Base-by-base conservation (phyloP, 2,329 filamentous ascomycete genomes). In the Fusarium sp. region DNA sequence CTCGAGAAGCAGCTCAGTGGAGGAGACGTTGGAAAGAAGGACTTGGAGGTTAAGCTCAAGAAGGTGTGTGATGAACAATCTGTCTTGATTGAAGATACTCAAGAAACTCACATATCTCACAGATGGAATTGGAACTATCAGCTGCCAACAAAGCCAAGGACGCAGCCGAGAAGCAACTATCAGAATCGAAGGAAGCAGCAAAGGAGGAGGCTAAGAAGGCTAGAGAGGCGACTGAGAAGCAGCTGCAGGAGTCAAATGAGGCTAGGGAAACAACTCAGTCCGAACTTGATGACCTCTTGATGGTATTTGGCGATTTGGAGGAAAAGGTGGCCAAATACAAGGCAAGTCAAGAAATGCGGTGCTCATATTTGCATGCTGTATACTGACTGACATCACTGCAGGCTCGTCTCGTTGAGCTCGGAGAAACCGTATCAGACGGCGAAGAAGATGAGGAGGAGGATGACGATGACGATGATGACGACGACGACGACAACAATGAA, bases 221-320 rank as follows among this genome's bases (percentile, higher is more conserved):
- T 62, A 90, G 88, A 62, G 86, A 89, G 65, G 83, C 87, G 3
- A 86, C 87, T 45, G 57, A 68, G 38, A 68, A 68, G 31, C 65
- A 52, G 29, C 57, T 81, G 20, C 65, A 67, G 7, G 75, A 79
- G 27, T 91, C 88, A 69, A 89, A 91, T 73, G 86, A 89, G 66
- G 90, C 92, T 64, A 90, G 88, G 61, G 86, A 89, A 68, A 83
- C 87, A 3, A 86, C 87, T 9, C 93, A 95, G 78, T 86, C 88
- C 5, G 93, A 96, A 80, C 84, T 95, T 49, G 93, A 96, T 74
- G 93, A 96, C 79, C 85, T 95, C 59, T 83, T 96, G 39, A 92
- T 95, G 83, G 91, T 96, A 9, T 94, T 95, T 80, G 90, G 89
- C 18, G 93, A 96, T 78, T 79, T 94, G 22, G 93, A 96, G 80